Evolutionary conservation across 305 asterid species (phyloP), one percentile per base, ranked within the genome.

Genomic region (Solanum chacoense): DNA sequence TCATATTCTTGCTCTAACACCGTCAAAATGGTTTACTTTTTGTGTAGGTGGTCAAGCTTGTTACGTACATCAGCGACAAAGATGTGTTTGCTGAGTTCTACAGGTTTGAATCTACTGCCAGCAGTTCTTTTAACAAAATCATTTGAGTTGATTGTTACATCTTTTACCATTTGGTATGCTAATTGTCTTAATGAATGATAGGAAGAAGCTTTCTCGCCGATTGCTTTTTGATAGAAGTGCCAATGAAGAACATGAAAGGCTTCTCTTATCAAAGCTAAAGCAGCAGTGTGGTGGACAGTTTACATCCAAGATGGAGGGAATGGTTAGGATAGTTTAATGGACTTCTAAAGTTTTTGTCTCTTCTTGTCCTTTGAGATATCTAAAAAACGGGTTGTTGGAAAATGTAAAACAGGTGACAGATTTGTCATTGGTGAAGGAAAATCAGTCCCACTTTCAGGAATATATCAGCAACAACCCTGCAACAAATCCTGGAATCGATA

Each of bases 241-340:
- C 71, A 91, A 78, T 78, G 93, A 94, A 32, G 94, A 94, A 26
- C 95, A 87, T 40, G 95, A 93, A 75, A 92, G 90, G 89, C 87
- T 87, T 20, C 80, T 93, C 77, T 34, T 93, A 71, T 88, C 94
- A 11, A 93, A 92, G 93, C 50, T 93, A 84, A 93, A 93, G 88
- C 94, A 92, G 36, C 93, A 89, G 69, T 92, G 88, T 50, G 94
- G 95, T 84, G 93, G 89, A 18, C 93, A 91, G 35, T 94, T 89
- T 88, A 94, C 95, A 65, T 93, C 93, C 79, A 94, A 94, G 88
- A 90, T 94, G 94, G 95, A 94, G 88, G 94, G 94, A 87, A 94
- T 94, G 94, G 93, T 94, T 35, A 76, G 90, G 86, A 84, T 55
- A 32, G 87, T 55, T 22, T 22, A 55, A 55, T 22, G 45, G 31